These are phyloP conservation scores for Leccinum boreale DNA, from an alignment of 768 basidiomycete genomes.

Conservation along the genomic window DNA sequence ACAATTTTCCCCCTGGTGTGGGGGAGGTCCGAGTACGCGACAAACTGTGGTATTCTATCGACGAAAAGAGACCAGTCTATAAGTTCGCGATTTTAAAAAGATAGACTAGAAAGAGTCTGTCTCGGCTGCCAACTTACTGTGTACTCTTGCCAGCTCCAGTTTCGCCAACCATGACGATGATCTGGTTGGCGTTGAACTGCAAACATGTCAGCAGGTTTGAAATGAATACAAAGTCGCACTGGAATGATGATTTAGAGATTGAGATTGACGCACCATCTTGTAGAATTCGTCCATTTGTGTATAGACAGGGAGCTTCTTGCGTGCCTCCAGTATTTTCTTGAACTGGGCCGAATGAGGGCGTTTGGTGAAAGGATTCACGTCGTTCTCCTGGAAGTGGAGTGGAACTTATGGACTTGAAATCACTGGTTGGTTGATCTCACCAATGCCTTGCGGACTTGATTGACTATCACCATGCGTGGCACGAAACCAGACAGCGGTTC, in stretches of 20 bases:
- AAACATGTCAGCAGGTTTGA: background rate
- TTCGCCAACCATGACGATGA: conserved; percentile 90
- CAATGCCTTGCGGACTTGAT: conserved; percentile 67
- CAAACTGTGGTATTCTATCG: conserved; percentile 91
- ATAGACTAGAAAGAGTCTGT: conserved; percentile 20
- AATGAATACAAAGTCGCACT: background rate
- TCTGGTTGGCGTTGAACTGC: conserved; percentile 52
- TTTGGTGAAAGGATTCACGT: conserved; percentile 88
- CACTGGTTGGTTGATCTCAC: conserved; percentile 38
- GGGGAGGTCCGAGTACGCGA: conserved; percentile 88
- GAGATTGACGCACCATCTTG: conserved; percentile 63
- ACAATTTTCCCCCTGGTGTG: conserved; percentile 88
- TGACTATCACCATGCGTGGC: conserved; percentile 62
- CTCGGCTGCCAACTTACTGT: conserved; percentile 56
- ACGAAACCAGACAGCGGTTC: conserved; percentile 74
- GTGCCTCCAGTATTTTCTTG: conserved; percentile 77
- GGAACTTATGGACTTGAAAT: background rate
- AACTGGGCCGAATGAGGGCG: conserved; percentile 73
- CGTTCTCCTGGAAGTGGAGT: conserved; percentile 53
- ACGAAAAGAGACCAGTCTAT: conserved; percentile 29
- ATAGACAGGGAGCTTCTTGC: conserved; percentile 90
- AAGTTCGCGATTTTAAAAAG: conserved; percentile 20
- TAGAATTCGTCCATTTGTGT: conserved; percentile 92
- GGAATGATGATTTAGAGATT: background rate
- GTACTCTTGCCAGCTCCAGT: conserved; percentile 96